Percentiles rank a stretch among this genome's conserved stretches.
These are phyloP conservation scores for Massospora cicadina DNA, from an alignment of 371 early-diverging fungal genomes.

Conservation along the genomic window DNA sequence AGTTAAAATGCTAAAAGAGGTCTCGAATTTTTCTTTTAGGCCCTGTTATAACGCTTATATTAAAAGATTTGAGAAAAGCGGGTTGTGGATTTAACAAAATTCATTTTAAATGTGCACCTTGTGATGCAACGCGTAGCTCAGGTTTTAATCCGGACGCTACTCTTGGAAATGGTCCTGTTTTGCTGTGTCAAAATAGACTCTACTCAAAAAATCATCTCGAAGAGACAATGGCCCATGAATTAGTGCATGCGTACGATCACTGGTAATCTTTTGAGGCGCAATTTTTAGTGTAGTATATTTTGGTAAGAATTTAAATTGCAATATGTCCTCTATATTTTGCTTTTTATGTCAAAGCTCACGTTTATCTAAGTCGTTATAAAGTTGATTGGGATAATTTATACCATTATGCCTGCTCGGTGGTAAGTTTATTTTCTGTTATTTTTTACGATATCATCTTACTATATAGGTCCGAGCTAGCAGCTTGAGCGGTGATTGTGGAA, in stretches of 20 bases:
- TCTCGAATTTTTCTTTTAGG: slow-evolving; percentile 21
- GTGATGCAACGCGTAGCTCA: slow-evolving; percentile 57
- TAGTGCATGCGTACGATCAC: slow-evolving; percentile 90
- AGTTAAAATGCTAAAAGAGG: background rate
- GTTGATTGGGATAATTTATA: slow-evolving; percentile 66
- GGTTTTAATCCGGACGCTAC: slow-evolving; percentile 53
- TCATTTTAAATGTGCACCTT: slow-evolving; percentile 59
- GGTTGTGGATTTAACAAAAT: slow-evolving; percentile 39
- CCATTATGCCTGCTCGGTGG: slow-evolving; percentile 86
- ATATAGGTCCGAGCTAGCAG: slow-evolving; percentile 71
- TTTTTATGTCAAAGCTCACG: background rate
- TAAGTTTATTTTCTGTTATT: slow-evolving; percentile 15
- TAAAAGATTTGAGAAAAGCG: slow-evolving; percentile 43
- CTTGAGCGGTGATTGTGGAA: slow-evolving; percentile 81
- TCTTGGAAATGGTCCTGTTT: slow-evolving; percentile 18
- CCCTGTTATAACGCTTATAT: slow-evolving; percentile 72
- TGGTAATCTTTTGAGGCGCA: slow-evolving; percentile 16
- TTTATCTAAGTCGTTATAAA: slow-evolving; percentile 33
- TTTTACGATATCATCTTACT: background rate
- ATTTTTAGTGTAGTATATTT: no score
- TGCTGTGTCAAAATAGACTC: slow-evolving; percentile 73
- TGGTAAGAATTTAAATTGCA: background rate
- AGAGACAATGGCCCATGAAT: slow-evolving; percentile 85
- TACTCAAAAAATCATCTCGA: slow-evolving; percentile 53
- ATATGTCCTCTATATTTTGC: background rate